These are phyloP conservation scores for Carallia brachiata DNA, from an alignment of 345 rosid genomes.

Conservation along the genomic window DNA sequence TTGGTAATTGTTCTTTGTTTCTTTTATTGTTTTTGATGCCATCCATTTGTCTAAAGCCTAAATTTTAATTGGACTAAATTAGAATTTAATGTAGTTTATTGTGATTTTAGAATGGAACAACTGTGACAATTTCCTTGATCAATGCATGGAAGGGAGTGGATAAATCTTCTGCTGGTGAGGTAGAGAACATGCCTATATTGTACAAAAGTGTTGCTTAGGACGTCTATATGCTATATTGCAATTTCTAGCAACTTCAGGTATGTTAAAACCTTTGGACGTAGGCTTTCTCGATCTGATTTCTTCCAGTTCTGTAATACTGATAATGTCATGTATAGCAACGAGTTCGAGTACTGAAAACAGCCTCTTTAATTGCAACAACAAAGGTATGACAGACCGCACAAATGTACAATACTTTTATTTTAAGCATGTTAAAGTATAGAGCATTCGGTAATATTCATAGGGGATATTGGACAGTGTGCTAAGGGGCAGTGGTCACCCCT, in stretches of 20 bases:
- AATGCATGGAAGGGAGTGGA: constrained; percentile 85
- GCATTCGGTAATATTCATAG: too few relatives aligned
- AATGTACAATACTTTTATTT: too few relatives aligned
- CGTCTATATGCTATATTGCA: constrained; percentile 64
- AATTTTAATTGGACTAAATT: constrained; percentile 6
- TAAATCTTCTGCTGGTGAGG: constrained; percentile 53
- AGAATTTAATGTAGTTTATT: constrained; percentile 16
- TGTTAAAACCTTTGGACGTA: not conserved
- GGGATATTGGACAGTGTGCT: too few relatives aligned
- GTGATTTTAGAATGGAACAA: constrained; percentile 71
- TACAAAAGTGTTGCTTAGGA: constrained; percentile 96
- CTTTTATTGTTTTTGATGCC: not conserved
- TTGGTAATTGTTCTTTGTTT: too few relatives aligned
- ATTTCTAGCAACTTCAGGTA: constrained; percentile 96
- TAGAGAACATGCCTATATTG: constrained; percentile 76
- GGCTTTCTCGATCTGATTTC: not conserved
- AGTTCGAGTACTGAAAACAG: too few relatives aligned
- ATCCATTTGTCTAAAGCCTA: not conserved
- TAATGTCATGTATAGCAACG: not conserved
- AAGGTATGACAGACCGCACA: too few relatives aligned
- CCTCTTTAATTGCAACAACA: too few relatives aligned
- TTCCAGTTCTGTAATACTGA: not conserved
- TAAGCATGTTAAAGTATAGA: too few relatives aligned
- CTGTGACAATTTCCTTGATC: constrained; percentile 76
- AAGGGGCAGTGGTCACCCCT: too few relatives aligned